These are phyloP conservation scores for Epichloe sylvatica DNA, from an alignment of 2,329 filamentous ascomycete species.

Conservation along the genomic window DNA sequence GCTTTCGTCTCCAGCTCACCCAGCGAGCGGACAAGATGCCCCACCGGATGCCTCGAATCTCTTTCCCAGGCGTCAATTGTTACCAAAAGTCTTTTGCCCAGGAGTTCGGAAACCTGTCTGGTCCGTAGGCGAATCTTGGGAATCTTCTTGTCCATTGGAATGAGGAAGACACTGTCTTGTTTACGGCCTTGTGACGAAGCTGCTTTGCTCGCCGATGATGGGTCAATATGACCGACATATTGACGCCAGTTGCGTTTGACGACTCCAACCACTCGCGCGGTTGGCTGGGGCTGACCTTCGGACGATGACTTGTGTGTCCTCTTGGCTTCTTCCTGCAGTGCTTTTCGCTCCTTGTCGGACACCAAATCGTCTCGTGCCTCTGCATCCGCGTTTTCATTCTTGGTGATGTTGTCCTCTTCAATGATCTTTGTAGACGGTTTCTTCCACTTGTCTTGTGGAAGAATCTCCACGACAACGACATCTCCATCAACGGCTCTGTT, in stretches of 20 bases:
- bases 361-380: slow-evolving; percentile 66
- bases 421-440: slow-evolving; percentile 89
- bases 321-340: slow-evolving; percentile 82
- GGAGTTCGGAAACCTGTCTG: slow-evolving; percentile 71
- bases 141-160: slow-evolving; percentile 96
- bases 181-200: slow-evolving; percentile 64
- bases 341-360: slow-evolving; percentile 74
- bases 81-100: slow-evolving; percentile 83
- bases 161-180: slow-evolving; percentile 84
- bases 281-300: slow-evolving; percentile 74
- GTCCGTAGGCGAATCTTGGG: slow-evolving; percentile 92
- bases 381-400: slow-evolving; percentile 82
- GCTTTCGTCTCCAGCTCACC: slow-evolving; percentile 92
- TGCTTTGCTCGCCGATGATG: slow-evolving; percentile 62
- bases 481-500: slow-evolving; percentile 89
- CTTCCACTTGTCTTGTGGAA: slow-evolving; percentile 95
- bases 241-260: slow-evolving; percentile 96
- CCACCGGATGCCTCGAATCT: slow-evolving; percentile 80
- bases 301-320: slow-evolving; percentile 62
- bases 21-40: slow-evolving; percentile 84
- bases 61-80: slow-evolving; percentile 93
- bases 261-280: slow-evolving; percentile 80
- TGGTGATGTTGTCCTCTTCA: slow-evolving; percentile 82
- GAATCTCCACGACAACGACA: slow-evolving; percentile 79
- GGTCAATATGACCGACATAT: slow-evolving; percentile 91